phyloP scores from a whole-genome alignment of 1,139 yeast genomes.

The Kodamaea arcana region DNA sequence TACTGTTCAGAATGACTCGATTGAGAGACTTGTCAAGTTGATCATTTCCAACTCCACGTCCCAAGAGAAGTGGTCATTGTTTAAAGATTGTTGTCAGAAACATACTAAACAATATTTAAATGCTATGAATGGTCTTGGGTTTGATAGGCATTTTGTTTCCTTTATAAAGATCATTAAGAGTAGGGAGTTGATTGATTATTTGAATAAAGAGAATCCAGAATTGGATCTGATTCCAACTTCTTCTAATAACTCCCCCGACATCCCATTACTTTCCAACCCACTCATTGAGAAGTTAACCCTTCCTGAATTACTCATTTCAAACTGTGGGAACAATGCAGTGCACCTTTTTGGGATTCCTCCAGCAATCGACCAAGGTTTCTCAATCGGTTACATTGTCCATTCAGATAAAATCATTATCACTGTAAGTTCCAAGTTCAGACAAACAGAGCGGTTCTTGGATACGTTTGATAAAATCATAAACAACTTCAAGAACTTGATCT shows the following conservation, averaged over 20 bases:
- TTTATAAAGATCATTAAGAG: constrained; percentile 44
- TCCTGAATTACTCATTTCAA: constrained; percentile 44
- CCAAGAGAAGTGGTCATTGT: constrained; percentile 46
- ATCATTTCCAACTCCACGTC: constrained; percentile 53
- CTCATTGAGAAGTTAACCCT: constrained; percentile 39
- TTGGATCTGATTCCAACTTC: constrained; percentile 20
- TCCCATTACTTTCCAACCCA: constrained; percentile 58
- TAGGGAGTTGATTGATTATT: constrained; percentile 28
- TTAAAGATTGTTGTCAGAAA: constrained; percentile 47
- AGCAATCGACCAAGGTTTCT: constrained; percentile 70
- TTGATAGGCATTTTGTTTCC: constrained; percentile 68
- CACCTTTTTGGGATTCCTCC: constrained; percentile 74
- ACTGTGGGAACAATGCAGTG: constrained; percentile 78
- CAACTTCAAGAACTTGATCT: constrained; percentile 49
- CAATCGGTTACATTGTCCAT: constrained; percentile 71
- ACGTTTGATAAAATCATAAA: constrained; percentile 59
- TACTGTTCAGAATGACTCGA: constrained; percentile 54
- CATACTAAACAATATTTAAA: constrained; percentile 47
- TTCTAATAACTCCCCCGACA: constrained; percentile 2
- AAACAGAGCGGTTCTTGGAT: constrained; percentile 62
- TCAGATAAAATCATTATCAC: constrained; percentile 56
- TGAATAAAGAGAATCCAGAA: constrained; percentile 41
- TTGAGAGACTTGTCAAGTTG: constrained; percentile 53
- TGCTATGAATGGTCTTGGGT: constrained; percentile 63
- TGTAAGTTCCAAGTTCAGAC: constrained; percentile 71